Evolutionary conservation across 768 basidiomycete species (phyloP), one percentile per base, ranked within the genome.

Genomic region (Sporobolomyces roseus): DNA sequence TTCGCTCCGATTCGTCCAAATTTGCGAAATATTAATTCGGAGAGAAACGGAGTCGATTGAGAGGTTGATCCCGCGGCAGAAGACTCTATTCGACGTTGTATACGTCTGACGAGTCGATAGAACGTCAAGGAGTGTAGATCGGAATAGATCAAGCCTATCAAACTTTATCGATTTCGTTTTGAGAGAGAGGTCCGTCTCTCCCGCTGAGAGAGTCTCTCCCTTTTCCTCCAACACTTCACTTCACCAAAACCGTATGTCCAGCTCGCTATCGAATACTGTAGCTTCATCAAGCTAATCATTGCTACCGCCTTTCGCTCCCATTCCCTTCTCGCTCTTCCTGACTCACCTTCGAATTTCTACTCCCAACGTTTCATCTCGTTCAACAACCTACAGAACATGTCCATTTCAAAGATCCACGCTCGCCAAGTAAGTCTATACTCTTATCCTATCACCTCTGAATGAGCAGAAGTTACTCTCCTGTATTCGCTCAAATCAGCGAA

Each of bases 331-430:
- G 30, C 53, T 36, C 53, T 56, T 23, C 35, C 33, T n/a, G 35
- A 41, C 36, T 38, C 10, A 10, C 19, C 27, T 41, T 29, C n/a
- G 45, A 12, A 9, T 17, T 46, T 21, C 36, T 38, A 25, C 56
- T 10, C 27, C 41, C 5, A 36, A 36, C 54, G 54, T 36, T 43
- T 45, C 25, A n/a, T 29, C 16, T 32, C 2, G 35, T 56, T 56
- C 56, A 58, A 45, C 41, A 16, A 25, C 14, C 7, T 16, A 13
- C 30, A 48, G 45, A 60, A 17, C 35, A 65, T 69, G 68, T 36
- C 71, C 48, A 73, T 73, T 61, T 21, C 27, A 19, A 60, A 60
- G 55, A 55, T 76, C 38, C 70, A 75, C 72, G 75, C 73, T 67
- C 74, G 72, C 66, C 73, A 74, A 67, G 75, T 76, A 25, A 55